Evolutionary conservation across 768 basidiomycete genomes (phyloP).

Genomic region (Cystobasidiopsis lactophilus): DNA sequence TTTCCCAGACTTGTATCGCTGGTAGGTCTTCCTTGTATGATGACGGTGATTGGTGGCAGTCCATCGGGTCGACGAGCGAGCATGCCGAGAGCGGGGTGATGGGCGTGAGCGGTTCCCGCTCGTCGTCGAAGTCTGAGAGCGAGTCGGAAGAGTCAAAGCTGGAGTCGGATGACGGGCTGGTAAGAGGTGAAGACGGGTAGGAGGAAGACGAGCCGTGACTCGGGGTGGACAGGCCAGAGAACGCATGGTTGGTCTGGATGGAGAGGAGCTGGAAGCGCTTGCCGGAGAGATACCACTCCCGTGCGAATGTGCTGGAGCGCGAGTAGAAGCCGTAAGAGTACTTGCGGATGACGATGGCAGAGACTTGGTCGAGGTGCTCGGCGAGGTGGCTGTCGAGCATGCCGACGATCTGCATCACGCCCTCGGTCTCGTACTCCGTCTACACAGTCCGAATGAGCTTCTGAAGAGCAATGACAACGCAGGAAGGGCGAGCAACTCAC

Average conservation of each 20-base stretch:
- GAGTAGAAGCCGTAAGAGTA: constrained; percentile 94
- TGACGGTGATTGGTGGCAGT: background rate
- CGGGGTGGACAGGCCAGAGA: constrained; percentile 6
- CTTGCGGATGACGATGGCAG: constrained; percentile 91
- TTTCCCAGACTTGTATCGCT: too few species aligned
- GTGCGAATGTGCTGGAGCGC: constrained; percentile 77
- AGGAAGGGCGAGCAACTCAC: constrained; percentile 1
- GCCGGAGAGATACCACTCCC: constrained; percentile 82
- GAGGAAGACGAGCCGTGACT: constrained; percentile 1
- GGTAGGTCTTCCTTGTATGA: background rate
- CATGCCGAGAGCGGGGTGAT: constrained; percentile 9
- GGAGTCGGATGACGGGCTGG: constrained; percentile 1
- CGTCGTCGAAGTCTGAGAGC: constrained; percentile 3
- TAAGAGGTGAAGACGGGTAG: constrained; percentile 4
- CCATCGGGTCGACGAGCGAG: constrained; percentile 22
- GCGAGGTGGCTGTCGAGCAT: constrained; percentile 66
- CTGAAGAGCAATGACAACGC: background rate
- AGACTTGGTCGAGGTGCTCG: constrained; percentile 69
- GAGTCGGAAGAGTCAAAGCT: background rate
- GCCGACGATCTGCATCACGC: constrained; percentile 61
- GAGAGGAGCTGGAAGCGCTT: constrained; percentile 27
- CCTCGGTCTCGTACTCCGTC: constrained; percentile 53
- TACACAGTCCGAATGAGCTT: constrained; percentile 5
- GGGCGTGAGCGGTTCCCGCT: constrained; percentile 13
- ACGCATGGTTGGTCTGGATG: constrained; percentile 3